Evolutionary conservation across 495 filamentous ascomycete genomes (phyloP), one percentile per base, ranked within the genome.

Genomic region (Cercophora newfieldiana): DNA sequence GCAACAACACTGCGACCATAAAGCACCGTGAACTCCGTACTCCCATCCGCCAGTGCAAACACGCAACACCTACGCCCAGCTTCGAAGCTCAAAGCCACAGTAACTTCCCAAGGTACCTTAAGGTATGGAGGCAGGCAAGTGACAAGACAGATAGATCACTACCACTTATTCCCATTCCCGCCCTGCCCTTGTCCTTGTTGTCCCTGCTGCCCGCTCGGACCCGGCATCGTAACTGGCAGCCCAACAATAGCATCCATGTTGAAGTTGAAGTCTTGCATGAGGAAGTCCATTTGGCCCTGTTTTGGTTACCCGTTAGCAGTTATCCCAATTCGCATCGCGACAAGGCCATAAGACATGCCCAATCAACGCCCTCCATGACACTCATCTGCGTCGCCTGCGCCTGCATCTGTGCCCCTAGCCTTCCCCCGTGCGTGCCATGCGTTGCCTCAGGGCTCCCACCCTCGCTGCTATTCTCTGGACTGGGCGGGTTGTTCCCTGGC

Each of bases 251-350:
- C 30, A 26, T 44, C 29, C 57, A 28, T 16, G 24, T 47, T 60
- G 22, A 60, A 60, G 57, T 60, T 60, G 30, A 37, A 60, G 7
- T 60, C 57, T 31, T 19, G 57, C 57, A 31, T 24, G n/a, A 60
- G 24, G 33, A 60, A 22, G 7, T 60, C 57, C 30, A 60, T 44
- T 60, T 60, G 57, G 29, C 33, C 57, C 57, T 60, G 30, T 26
- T 2, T 12, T 7, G 10, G 12, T 3, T 14, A 1, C 1, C 16
- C 7, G 33, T 37, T 25, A 60, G 33, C 22, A 24, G 2, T 8
- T 4, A 24, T 26, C 5, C 37, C 37, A n/a, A 22, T 14, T 7
- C 10, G 2, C 8, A 22, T 16, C 10, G 21, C 50, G 6, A n/a
- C 6, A n/a, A 19, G 50, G 6, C 6, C 19, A 53, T 8, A 22